A percentile compares a stretch with the other conserved stretches of the same genome.
These are phyloP conservation scores for Funneliformis geosporum DNA, from an alignment of 192 early-diverging fungal species.

Conservation along the genomic window DNA sequence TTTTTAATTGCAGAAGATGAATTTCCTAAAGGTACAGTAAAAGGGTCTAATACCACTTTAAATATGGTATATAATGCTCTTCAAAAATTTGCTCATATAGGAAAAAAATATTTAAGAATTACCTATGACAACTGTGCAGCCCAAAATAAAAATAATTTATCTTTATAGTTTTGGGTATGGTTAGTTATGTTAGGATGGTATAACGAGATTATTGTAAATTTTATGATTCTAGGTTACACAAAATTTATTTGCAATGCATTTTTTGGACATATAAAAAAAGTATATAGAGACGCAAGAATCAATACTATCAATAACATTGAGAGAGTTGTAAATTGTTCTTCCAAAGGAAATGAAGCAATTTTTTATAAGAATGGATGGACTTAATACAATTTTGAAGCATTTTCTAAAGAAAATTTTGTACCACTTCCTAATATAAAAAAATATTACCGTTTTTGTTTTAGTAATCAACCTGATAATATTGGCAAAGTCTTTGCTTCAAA, in stretches of 20 bases:
- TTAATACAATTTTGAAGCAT: neutral
- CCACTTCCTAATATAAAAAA: neutral
- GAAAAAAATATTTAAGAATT: slow-evolving; percentile 8
- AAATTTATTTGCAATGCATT: slow-evolving; percentile 11
- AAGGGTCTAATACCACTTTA: neutral
- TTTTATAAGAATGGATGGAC: neutral
- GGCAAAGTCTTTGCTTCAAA: neutral
- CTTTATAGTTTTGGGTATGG: neutral
- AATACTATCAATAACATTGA: neutral
- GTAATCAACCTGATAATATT: neutral
- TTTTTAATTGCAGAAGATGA: neutral
- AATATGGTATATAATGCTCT: neutral
- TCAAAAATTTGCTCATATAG: neutral
- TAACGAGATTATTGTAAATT: neutral
- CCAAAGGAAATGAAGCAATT: neutral
- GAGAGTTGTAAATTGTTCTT: neutral
- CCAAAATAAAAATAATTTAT: slow-evolving; percentile 18
- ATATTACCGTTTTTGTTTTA: slow-evolving; percentile 5
- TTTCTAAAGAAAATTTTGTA: neutral
- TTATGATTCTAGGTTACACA: neutral
- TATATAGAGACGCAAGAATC: too few relatives aligned
- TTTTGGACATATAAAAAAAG: slow-evolving; percentile 4
- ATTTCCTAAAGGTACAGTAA: neutral
- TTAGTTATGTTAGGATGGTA: neutral
- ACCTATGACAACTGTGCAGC: neutral